These are phyloP conservation scores for Fistulina hepatica DNA, from an alignment of 1,284 basidiomycete genomes.

Conservation along the genomic window DNA sequence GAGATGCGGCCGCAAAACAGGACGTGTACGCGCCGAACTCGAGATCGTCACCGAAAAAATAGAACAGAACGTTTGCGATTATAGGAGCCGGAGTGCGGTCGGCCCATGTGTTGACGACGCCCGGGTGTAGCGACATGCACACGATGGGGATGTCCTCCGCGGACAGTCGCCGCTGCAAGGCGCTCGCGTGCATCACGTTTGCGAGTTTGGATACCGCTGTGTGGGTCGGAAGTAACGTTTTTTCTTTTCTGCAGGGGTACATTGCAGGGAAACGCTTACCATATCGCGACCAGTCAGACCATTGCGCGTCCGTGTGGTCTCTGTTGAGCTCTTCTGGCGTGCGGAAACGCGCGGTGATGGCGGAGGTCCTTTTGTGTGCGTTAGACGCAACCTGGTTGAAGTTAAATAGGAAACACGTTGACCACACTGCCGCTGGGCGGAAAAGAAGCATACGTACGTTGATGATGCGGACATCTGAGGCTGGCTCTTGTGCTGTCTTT, in stretches of 20 bases:
- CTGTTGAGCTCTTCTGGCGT: constrained; percentile 9
- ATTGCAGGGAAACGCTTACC: constrained; percentile 5
- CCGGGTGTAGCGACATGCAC: constrained; percentile 19
- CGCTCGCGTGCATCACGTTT: constrained; percentile 22
- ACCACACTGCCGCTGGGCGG: background rate
- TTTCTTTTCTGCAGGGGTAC: constrained; percentile 5
- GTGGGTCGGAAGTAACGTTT: background rate
- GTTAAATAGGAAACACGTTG: background rate
- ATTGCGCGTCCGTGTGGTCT: constrained; percentile 5
- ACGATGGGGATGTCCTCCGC: constrained; percentile 10
- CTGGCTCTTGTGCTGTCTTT: constrained; percentile 17
- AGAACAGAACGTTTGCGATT: background rate
- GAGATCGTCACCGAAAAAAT: background rate
- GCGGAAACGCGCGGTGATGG: constrained; percentile 5
- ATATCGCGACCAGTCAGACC: constrained; percentile 2
- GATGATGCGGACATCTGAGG: constrained; percentile 24
- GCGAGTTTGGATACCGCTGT: constrained; percentile 16
- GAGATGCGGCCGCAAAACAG: constrained; percentile 20
- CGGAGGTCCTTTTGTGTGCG: background rate
- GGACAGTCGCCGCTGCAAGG: constrained; percentile 23
- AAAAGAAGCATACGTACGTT: constrained; percentile 17
- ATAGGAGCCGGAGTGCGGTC: background rate
- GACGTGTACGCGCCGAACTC: constrained; percentile 17
- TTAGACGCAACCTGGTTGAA: constrained; percentile 7
- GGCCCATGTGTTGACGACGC: constrained; percentile 23